Evolutionary conservation across 148 eudicot species (phyloP), one percentile per base, ranked within the genome.

Genomic region (Fagopyrum homotropicum): DNA sequence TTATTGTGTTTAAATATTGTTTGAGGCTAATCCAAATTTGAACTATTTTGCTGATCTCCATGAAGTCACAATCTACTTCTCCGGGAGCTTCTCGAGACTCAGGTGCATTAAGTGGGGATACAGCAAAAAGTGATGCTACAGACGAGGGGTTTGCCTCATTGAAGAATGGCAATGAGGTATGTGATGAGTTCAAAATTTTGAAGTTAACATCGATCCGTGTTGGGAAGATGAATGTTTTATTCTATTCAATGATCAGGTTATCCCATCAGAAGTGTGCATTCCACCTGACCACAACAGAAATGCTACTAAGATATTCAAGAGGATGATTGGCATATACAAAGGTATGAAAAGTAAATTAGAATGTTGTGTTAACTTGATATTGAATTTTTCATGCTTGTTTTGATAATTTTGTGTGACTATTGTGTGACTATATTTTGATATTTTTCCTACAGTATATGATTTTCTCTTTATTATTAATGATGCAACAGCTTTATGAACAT

Each of bases 281-380:
- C 97, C 98, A 77, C 98, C 98, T 63, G 93, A 94, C 81, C 81
- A 87, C 76, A 92, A 94, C 83, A 84, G 80, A 77, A 86, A 91
- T 79, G 84, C 92, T 59, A 92, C 93, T 7, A 81, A 80, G 79
- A 88, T 89, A 84, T 94, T 94, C 80, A 88, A 93, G 85, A 94
- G 83, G 88, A 89, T 94, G 75, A 81, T 89, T 35, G 89, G 89
- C 76, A 90, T 87, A 66, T 90, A 94, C 77, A 89, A 96, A 89
- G 98, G 98, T 94, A 6, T 3, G 29, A 45, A 71, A 19, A n/a
- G n/a, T 35, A 14, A 14, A 35, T 12, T 30, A 35, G 45, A 64
- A 0, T 30, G 3, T 26, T 1, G 22, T 14, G 11, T 35, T 12
- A 64, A 64, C 14, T 30, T 64, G 46, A 35, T 30, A 22, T 19